Base-by-base conservation (phyloP, 768 basidiomycete genomes). In the Calocera viscosa region DNA sequence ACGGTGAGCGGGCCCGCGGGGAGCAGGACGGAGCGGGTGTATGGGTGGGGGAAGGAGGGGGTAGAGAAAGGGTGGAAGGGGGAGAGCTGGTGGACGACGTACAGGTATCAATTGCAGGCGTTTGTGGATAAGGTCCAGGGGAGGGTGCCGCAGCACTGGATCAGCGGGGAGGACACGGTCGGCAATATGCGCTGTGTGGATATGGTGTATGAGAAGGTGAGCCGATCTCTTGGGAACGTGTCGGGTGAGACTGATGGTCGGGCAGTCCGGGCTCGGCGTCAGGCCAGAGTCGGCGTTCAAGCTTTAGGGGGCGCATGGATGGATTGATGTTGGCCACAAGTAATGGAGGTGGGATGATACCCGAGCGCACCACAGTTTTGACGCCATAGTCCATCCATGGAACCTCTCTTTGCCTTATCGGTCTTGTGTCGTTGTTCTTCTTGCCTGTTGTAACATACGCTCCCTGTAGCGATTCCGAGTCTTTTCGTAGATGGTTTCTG, bases 81-180 rank as follows among this genome's bases (percentile, higher is more conserved):
- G 24, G 80, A 85, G 73, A 76, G 76, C 8, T 84, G 82, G 81
- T 88, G 85, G 85, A 76, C 82, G 41, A 82, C 84, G 26, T 84
- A 83, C 72, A 78, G 82, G 24, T 84, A 82, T 68, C 85, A 87
- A 73, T 74, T 87, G 39, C 85, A 87, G 74, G 83, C 82, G 7
- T 86, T 86, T 66, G 82, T 87, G 8, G 82, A 88, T 71, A 80
- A 78, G 72, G 68, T 88, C 53, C 77, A 77, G 67, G 84, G 84
- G 19, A 77, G 81, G 35, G 72, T 74, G 24, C 82, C 84, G 1
- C 78, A 81, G 66, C 79, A 79, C 16, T 88, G 86, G 86, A 69
- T 86, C 40, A 72, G 76, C 7, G 74, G 74, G 16, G 81, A 86
- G 66, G 83, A 86, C 71, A 81, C 83, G 1, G 73, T 87, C 49